Base-by-base conservation (phyloP, 495 filamentous ascomycete species). In the Talaromyces proteolyticus region DNA sequence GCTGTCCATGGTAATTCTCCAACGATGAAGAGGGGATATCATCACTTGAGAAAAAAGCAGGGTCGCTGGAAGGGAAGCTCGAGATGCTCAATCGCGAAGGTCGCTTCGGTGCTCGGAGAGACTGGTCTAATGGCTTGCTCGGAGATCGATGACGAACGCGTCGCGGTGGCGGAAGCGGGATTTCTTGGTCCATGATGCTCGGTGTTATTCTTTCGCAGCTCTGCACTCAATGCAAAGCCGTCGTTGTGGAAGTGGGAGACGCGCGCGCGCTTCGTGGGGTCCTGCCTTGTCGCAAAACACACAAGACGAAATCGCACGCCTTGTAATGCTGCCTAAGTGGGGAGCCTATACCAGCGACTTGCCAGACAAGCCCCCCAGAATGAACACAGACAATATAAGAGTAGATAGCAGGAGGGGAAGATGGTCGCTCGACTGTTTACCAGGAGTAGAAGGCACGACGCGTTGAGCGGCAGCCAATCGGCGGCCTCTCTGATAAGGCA, bases 41-140 rank as follows among this genome's bases (percentile, higher is more conserved):
- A 52, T 91, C 87, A 54, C 85, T 89, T 0, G 85, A 89, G 66
- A 91, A 91, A 4, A 89, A 58, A 10, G 86, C 81, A 3, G 85
- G 84, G 55, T 90, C 87, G 56, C 85, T 89, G 22, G 87, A 89
- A 23, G 71, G 71, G 42, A 72, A 68, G 56, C 69, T 73, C 19
- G 71, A 73, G 45, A 58, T 60, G 20, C 49, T 51, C 6, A 45
- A 66, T 10, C 64, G 65, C 18, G 68, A 66, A 2, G 68, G 51
- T 18, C 60, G 62, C 43, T 64, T 56, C 16, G 68, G 53, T 48
- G 47, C 47, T 49, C 34, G 34, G 38, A 41, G 38, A 41, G 18
- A 16, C 6, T 41, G 14, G 38, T 16, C 61, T 56, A 7, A 52
- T 51, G 20, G 49, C 37, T 36, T 20, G 11, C 14, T 54, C 45